phyloP scores from a whole-genome alignment of 2,329 filamentous ascomycete species.

The Colletotrichum orbiculare region DNA sequence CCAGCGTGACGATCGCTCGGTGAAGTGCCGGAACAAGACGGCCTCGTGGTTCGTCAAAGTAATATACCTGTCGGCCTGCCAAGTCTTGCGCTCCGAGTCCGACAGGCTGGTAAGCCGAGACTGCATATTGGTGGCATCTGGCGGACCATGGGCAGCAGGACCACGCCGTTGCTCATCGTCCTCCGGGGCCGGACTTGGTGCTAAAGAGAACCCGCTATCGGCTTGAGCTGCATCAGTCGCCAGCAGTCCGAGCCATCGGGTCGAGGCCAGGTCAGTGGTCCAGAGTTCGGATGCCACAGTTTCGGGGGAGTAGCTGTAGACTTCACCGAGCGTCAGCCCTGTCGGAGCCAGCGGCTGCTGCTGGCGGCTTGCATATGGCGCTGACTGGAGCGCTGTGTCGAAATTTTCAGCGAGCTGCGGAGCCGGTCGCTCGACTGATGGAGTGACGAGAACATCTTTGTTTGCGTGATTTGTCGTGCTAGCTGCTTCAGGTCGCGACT shows the following conservation, averaged over 20 bases:
- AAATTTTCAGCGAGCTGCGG: slow-evolving; percentile 8
- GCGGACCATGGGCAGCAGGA: slow-evolving; percentile 3
- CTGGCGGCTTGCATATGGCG: slow-evolving; percentile 15
- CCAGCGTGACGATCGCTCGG: slow-evolving; percentile 39
- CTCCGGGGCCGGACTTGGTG: slow-evolving; percentile 38
- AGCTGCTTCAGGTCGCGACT: too few relatives aligned
- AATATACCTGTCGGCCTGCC: slow-evolving; percentile 42
- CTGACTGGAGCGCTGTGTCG: not conserved
- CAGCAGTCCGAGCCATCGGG: slow-evolving; percentile 45
- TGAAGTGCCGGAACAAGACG: slow-evolving; percentile 44
- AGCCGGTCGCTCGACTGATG: not conserved
- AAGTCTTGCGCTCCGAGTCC: slow-evolving; percentile 41
- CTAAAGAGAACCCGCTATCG: slow-evolving; percentile 44
- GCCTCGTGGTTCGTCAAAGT: slow-evolving; percentile 41
- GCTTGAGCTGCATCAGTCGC: slow-evolving; percentile 47
- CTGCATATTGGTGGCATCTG: slow-evolving; percentile 15
- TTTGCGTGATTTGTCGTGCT: too few relatives aligned
- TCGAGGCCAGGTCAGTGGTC: slow-evolving; percentile 45
- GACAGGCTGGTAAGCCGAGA: slow-evolving; percentile 25
- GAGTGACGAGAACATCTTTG: slow-evolving; percentile 5
- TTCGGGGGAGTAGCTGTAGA: slow-evolving; percentile 40
- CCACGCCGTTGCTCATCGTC: slow-evolving; percentile 19
- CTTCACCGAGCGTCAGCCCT: slow-evolving; percentile 27
- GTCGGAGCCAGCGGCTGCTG: slow-evolving; percentile 12
- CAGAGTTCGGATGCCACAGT: slow-evolving; percentile 43